phyloP scores from a whole-genome alignment of 78 protist genomes.

The Dictyostelium purpureum region DNA sequence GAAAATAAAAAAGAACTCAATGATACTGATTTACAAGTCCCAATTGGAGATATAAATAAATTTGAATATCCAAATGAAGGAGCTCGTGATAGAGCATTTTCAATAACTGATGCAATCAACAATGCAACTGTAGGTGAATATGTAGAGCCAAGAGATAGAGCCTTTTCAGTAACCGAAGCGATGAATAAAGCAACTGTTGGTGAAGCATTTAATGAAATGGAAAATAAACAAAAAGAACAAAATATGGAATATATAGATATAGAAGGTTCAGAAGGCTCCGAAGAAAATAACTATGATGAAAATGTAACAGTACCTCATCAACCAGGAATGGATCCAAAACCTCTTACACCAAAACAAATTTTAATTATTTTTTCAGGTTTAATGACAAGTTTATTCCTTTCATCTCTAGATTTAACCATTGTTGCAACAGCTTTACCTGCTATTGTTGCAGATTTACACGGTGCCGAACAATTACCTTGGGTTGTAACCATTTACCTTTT shows the following conservation, averaged over 20 bases:
- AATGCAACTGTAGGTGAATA: background rate
- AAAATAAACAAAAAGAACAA: background rate
- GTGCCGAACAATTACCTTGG: slow-evolving; percentile 72
- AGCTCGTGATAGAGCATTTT: background rate
- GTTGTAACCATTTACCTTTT: slow-evolving; percentile 71
- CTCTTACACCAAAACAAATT: slow-evolving; percentile 3
- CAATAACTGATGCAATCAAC: background rate
- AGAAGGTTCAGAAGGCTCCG: background rate
- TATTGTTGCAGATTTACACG: slow-evolving; percentile 49
- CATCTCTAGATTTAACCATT: slow-evolving; percentile 74
- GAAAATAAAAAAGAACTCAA: background rate
- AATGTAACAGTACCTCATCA: background rate
- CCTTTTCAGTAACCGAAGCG: background rate
- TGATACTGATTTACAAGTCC: background rate
- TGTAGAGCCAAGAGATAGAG: background rate
- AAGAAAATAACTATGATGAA: background rate
- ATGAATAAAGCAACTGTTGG: background rate
- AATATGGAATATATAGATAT: background rate
- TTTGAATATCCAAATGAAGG: too few relatives aligned
- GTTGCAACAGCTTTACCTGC: slow-evolving; percentile 80
- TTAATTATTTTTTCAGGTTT: slow-evolving; percentile 62
- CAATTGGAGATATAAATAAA: too few relatives aligned
- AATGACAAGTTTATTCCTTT: slow-evolving; percentile 65
- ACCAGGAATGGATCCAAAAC: background rate
- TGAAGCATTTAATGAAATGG: background rate